These are phyloP conservation scores for Selaginella moellendorffii DNA, from an alignment of 75 land plant genomes.

Conservation along the genomic window DNA sequence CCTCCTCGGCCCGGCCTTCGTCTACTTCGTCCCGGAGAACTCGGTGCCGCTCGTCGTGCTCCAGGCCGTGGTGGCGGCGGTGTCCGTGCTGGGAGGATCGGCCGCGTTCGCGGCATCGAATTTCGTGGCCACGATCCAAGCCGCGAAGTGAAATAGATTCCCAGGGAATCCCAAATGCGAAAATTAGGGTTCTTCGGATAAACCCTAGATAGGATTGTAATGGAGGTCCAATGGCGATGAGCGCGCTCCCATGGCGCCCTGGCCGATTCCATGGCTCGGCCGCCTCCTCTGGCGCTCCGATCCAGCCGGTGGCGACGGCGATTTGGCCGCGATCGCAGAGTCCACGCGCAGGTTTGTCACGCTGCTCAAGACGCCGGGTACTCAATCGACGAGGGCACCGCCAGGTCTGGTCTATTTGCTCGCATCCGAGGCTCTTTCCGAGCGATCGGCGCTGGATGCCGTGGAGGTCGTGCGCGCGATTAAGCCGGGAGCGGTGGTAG, in stretches of 20 bases:
- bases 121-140: constrained; percentile 84
- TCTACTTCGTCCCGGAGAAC: constrained; percentile 70
- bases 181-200: too few relatives aligned
- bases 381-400: background rate
- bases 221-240: too few relatives aligned
- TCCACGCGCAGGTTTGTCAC: background rate
- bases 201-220: too few relatives aligned
- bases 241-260: background rate
- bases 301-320: too few relatives aligned
- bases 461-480: constrained; percentile 36
- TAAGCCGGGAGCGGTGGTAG: constrained; percentile 58
- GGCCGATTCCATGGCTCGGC: background rate
- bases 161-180: too few relatives aligned
- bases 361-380: background rate
- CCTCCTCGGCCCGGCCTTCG: constrained; percentile 52
- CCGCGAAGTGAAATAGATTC: constrained; percentile 8
- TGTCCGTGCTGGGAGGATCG: constrained; percentile 68
- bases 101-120: constrained; percentile 89
- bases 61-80: constrained; percentile 55
- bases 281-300: too few relatives aligned
- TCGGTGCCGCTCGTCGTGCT: constrained; percentile 40
- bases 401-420: constrained; percentile 41
- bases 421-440: constrained; percentile 43
- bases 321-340: background rate
- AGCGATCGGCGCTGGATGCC: constrained; percentile 52